Percentiles rank a stretch among this genome's conserved stretches.
Conservation (phyloP, 306 rosid species). For the Styphnolobium japonicum region DNA sequence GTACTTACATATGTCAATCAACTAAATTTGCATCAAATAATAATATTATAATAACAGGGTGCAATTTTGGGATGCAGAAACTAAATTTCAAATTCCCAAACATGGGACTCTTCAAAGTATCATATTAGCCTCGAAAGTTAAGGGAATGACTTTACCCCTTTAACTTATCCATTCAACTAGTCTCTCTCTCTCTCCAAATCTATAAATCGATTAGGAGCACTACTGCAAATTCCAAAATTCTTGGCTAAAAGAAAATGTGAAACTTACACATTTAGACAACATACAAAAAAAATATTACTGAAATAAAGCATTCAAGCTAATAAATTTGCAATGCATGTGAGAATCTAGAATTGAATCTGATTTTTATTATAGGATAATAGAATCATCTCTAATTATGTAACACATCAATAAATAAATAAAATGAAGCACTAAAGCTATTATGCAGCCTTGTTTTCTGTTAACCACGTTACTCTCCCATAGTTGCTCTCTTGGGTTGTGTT, state of each 20-base stretch:
- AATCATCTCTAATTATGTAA: neutral
- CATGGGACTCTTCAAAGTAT: slow-evolving; percentile 14
- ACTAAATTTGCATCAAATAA: slow-evolving; percentile 7
- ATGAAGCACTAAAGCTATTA: neutral
- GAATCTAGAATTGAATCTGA: slow-evolving; percentile 17
- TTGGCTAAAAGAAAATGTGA: neutral
- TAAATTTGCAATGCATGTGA: neutral
- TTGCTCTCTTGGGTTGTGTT: slow-evolving; percentile 64
- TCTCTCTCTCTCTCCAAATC: neutral
- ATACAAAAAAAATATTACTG: neutral
- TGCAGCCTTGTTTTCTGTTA: slow-evolving; percentile 24
- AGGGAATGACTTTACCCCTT: neutral
- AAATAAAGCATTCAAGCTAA: neutral
- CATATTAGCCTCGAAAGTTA: neutral
- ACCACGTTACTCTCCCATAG: slow-evolving; percentile 46
- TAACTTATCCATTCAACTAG: neutral
- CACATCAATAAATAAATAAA: neutral
- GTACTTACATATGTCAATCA: slow-evolving; percentile 9
- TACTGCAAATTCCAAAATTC: neutral
- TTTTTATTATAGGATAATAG: neutral
- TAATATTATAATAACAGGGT: neutral
- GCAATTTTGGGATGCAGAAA: neutral
- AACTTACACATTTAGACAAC: neutral
- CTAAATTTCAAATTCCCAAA: slow-evolving; percentile 5
- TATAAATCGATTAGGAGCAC: neutral